A percentile compares a stretch with the other conserved stretches of the same genome.
Evolutionary conservation across 1,284 basidiomycete species (phyloP).

Genomic region (Austroboletus niveus): DNA sequence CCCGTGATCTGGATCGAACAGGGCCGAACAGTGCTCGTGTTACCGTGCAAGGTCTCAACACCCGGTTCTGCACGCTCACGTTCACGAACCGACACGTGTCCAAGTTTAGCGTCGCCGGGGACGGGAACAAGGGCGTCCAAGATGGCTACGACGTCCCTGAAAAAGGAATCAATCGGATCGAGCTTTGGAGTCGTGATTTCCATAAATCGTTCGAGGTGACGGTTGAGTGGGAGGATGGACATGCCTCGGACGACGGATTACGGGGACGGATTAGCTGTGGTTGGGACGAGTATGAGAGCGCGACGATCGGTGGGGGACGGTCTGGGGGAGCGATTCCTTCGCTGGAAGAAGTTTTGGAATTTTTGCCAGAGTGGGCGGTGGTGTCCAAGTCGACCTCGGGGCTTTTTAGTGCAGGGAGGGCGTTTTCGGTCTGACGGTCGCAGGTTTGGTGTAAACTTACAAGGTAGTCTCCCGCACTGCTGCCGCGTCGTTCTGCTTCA

Average conservation of each 20-base stretch:
- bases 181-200: conserved; percentile 73
- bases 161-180: conserved; percentile 44
- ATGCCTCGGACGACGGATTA: conserved; percentile 22
- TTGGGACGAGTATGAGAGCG: conserved; percentile 69
- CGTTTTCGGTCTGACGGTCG: conserved; percentile 35
- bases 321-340: conserved; percentile 59
- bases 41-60: conserved; percentile 53
- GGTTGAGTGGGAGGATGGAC: conserved; percentile 38
- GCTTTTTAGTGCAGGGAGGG: conserved; percentile 56
- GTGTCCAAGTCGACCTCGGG: conserved; percentile 59
- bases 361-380: conserved; percentile 67
- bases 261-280: conserved; percentile 60
- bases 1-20: conserved; percentile 34
- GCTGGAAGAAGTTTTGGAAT: conserved; percentile 63
- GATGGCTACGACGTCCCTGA: conserved; percentile 42
- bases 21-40: conserved; percentile 44
- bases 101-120: conserved; percentile 39
- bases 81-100: conserved; percentile 51
- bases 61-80: conserved; percentile 61
- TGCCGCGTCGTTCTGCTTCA: too few relatives aligned
- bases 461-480: background rate
- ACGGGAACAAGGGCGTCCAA: conserved; percentile 39
- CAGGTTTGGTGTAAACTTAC: background rate
- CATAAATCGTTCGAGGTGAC: conserved; percentile 56
- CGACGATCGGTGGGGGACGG: conserved; percentile 43